Conservation (phyloP, 495 filamentous ascomycete genomes). For the Hypoxylon lienhwacheense region DNA sequence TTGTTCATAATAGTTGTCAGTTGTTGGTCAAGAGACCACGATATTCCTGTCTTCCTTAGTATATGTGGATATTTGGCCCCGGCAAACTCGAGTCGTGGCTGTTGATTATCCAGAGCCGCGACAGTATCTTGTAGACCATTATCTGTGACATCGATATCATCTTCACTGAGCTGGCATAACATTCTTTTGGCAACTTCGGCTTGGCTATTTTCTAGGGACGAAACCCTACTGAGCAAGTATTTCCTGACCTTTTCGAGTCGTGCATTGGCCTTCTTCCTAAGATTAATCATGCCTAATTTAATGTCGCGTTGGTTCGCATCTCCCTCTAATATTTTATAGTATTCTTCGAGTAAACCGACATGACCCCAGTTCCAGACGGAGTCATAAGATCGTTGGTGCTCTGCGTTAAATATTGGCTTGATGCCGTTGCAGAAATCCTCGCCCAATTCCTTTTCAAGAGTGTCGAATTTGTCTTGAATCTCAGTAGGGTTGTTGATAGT, state of each 20-base stretch:
- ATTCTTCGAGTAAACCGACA: constrained; percentile 85
- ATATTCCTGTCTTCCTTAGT: constrained; percentile 56
- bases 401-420: constrained; percentile 74
- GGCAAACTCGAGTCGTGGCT: neutral
- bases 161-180: constrained; percentile 6
- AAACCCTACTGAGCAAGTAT: constrained; percentile 17
- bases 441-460: constrained; percentile 81
- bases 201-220: neutral
- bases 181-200: constrained; percentile 2
- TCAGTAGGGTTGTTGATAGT: constrained; percentile 51
- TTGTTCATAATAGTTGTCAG: constrained; percentile 62
- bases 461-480: constrained; percentile 78
- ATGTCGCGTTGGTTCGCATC: constrained; percentile 69
- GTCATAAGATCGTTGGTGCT: constrained; percentile 85
- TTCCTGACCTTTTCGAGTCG: constrained; percentile 24
- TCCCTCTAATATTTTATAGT: constrained; percentile 89
- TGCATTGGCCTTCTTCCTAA: constrained; percentile 10
- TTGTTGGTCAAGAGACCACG: constrained; percentile 80
- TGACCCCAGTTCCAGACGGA: constrained; percentile 92
- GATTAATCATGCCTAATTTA: constrained; percentile 7
- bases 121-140: neutral
- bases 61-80: constrained; percentile 18
- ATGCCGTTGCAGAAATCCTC: constrained; percentile 85
- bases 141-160: neutral
- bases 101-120: neutral